Conservation (phyloP, 345 rosid genomes). For the Balakata baccata region DNA sequence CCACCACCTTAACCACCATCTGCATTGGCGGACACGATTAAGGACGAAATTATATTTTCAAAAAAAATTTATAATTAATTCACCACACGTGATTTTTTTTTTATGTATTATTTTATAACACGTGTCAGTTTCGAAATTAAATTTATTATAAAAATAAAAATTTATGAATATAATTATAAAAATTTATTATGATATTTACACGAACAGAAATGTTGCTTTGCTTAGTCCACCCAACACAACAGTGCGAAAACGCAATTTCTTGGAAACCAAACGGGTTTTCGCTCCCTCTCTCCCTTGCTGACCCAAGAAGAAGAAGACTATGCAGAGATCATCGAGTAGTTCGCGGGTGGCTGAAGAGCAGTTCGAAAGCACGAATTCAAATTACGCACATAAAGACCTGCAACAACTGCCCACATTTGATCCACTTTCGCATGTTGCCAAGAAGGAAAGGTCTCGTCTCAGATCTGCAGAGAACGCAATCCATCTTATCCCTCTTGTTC, state of each 20-base stretch:
- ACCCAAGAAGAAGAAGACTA: constrained; percentile 23
- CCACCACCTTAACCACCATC: too few relatives aligned
- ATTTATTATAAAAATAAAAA: too few relatives aligned
- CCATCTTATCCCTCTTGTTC: constrained; percentile 71
- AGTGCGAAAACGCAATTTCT: neutral
- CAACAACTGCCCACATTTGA: constrained; percentile 55
- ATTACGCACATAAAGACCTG: constrained; percentile 22
- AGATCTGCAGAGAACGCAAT: constrained; percentile 70
- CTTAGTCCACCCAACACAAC: too few relatives aligned
- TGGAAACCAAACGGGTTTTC: neutral
- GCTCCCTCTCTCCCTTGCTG: neutral
- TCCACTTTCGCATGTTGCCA: constrained; percentile 60
- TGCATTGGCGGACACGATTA: too few relatives aligned
- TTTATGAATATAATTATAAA: too few relatives aligned
- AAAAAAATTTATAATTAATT: too few relatives aligned
- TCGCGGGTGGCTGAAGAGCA: constrained; percentile 42
- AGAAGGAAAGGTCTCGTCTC: constrained; percentile 52
- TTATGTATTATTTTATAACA: too few relatives aligned
- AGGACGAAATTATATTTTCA: too few relatives aligned
- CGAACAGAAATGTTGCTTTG: too few relatives aligned
- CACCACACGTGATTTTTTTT: too few relatives aligned
- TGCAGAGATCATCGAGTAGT: constrained; percentile 65
- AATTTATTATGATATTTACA: too few relatives aligned
- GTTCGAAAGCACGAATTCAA: constrained; percentile 21
- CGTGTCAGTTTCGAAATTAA: too few relatives aligned